Evolutionary conservation across 2,329 filamentous ascomycete genomes (phyloP).

Genomic region (Sarocladium brachiariae): DNA sequence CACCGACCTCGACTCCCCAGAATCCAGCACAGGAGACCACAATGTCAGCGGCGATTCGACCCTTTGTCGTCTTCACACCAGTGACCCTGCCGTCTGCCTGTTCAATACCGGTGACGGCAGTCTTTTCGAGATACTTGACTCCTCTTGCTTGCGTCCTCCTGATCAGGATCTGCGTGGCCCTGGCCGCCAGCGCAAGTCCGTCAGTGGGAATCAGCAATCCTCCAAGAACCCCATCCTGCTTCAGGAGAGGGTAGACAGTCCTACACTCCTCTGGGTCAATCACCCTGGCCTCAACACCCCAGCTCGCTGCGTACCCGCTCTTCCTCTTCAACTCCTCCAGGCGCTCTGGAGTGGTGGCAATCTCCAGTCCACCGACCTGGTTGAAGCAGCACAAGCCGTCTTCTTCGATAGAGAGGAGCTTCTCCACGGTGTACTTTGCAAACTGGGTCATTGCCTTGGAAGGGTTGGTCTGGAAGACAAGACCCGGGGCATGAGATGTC

Average conservation of each 20-base stretch:
- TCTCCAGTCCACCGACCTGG: slow-evolving; percentile 55
- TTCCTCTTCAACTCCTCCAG: slow-evolving; percentile 57
- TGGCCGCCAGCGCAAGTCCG: slow-evolving; percentile 53
- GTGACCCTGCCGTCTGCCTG: slow-evolving; percentile 42
- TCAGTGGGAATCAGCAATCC: slow-evolving; percentile 55
- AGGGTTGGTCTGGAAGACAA: slow-evolving; percentile 56
- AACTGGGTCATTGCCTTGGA: slow-evolving; percentile 52
- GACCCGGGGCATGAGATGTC: slow-evolving; percentile 57
- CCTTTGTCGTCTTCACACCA: slow-evolving; percentile 44
- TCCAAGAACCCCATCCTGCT: slow-evolving; percentile 45
- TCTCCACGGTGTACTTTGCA: slow-evolving; percentile 55
- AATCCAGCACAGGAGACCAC: slow-evolving; percentile 58
- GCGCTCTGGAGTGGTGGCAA: slow-evolving; percentile 53
- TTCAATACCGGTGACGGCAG: slow-evolving; percentile 51
- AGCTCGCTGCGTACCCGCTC: slow-evolving; percentile 52
- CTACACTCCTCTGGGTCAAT: slow-evolving; percentile 46
- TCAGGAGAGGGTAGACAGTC: slow-evolving; percentile 46
- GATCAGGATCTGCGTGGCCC: slow-evolving; percentile 55
- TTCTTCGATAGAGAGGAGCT: slow-evolving; percentile 44
- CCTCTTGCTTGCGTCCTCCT: slow-evolving; percentile 50
- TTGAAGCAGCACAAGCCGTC: slow-evolving; percentile 45
- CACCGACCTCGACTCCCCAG: slow-evolving; percentile 59
- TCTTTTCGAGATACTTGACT: slow-evolving; percentile 49
- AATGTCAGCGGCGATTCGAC: slow-evolving; percentile 49
- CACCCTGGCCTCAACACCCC: slow-evolving; percentile 50